Evolutionary conservation across 2,329 filamentous ascomycete species (phyloP).

Genomic region (Aspergillus novoparasiticus): DNA sequence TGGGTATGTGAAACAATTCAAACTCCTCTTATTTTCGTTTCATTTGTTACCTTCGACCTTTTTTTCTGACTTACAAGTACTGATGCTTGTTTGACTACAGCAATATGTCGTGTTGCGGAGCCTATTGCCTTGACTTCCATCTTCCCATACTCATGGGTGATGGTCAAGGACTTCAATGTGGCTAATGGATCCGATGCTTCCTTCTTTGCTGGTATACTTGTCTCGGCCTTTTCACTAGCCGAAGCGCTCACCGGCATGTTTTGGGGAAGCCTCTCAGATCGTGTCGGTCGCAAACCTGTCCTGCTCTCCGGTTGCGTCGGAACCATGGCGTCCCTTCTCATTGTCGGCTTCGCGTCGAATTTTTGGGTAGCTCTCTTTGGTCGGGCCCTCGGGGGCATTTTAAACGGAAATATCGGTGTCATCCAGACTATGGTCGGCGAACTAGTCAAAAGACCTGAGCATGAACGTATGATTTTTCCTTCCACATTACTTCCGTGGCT

Average conservation of each 20-base stretch:
- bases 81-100: constrained; percentile 48
- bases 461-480: constrained; percentile 68
- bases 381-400: constrained; percentile 73
- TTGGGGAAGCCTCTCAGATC: constrained; percentile 83
- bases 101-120: constrained; percentile 89
- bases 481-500: not conserved
- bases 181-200: constrained; percentile 75
- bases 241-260: constrained; percentile 84
- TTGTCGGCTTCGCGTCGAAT: constrained; percentile 80
- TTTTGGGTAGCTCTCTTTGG: constrained; percentile 82
- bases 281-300: constrained; percentile 81
- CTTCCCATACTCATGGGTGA: constrained; percentile 86
- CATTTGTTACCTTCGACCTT: not conserved
- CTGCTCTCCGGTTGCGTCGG: constrained; percentile 79
- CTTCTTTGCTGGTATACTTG: constrained; percentile 84
- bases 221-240: constrained; percentile 80
- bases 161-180: constrained; percentile 75
- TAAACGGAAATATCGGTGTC: constrained; percentile 91
- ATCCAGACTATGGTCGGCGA: constrained; percentile 94
- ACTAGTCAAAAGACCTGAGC: constrained; percentile 77
- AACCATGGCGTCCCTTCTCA: constrained; percentile 78
- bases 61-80: constrained; percentile 3
- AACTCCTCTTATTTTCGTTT: not conserved
- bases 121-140: constrained; percentile 92
- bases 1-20: constrained; percentile 61